Evolutionary conservation across 306 rosid species (phyloP).

Genomic region (Oxytropis ochrocephala): DNA sequence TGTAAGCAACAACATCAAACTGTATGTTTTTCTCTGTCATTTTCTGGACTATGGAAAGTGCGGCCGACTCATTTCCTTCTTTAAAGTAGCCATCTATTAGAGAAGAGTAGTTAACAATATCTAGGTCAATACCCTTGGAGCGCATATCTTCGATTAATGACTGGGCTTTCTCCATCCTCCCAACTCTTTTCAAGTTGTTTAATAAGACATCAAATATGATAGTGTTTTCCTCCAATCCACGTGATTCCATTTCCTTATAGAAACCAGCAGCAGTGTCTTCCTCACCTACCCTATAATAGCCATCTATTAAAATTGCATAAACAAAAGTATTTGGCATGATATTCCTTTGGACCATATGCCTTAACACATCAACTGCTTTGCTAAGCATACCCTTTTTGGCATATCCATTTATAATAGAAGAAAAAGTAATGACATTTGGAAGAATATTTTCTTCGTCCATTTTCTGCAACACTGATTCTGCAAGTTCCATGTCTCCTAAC

Average conservation of each 20-base stretch:
- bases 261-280: slow-evolving; percentile 54
- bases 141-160: slow-evolving; percentile 46
- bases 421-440: slow-evolving; percentile 66
- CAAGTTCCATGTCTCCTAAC: slow-evolving; percentile 58
- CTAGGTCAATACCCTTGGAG: slow-evolving; percentile 62
- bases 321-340: slow-evolving; percentile 56
- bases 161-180: slow-evolving; percentile 63
- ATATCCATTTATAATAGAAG: slow-evolving; percentile 72
- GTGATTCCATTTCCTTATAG: slow-evolving; percentile 59
- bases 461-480: slow-evolving; percentile 44
- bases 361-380: slow-evolving; percentile 50
- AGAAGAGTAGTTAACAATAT: slow-evolving; percentile 67
- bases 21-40: slow-evolving; percentile 50
- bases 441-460: slow-evolving; percentile 52
- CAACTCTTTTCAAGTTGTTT: slow-evolving; percentile 61
- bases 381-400: slow-evolving; percentile 69
- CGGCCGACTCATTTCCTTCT: slow-evolving; percentile 55
- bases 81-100: slow-evolving; percentile 77
- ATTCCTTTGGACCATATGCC: slow-evolving; percentile 52
- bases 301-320: slow-evolving; percentile 62
- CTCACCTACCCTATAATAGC: slow-evolving; percentile 56
- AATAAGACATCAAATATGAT: slow-evolving; percentile 63
- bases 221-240: slow-evolving; percentile 59
- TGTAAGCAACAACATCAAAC: slow-evolving; percentile 79
- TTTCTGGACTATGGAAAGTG: slow-evolving; percentile 64